Percentiles rank a stretch among this genome's conserved stretches.
These are phyloP conservation scores for Phytophthora crassamura DNA, from an alignment of 352 stramenopile genomes.

Conservation along the genomic window DNA sequence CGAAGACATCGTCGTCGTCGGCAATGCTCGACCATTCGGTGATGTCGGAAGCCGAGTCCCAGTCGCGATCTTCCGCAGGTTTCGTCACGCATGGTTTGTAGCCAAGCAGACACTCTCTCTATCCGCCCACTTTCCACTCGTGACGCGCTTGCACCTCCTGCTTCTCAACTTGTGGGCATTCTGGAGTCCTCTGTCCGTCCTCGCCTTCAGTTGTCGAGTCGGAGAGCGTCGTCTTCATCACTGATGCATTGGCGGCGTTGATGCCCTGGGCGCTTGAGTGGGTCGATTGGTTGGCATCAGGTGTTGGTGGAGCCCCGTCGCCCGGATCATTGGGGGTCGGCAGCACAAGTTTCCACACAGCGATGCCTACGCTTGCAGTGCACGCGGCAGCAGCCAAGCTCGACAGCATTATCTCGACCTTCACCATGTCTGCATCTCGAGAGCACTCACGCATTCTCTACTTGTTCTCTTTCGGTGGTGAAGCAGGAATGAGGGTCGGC, in stretches of 20 bases:
- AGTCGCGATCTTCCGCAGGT: background rate
- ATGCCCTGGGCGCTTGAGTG: too few relatives aligned
- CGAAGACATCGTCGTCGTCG: conserved; percentile 7
- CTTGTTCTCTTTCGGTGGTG: background rate
- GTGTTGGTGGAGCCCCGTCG: conserved; percentile 7
- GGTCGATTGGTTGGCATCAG: too few relatives aligned
- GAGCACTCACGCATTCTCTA: background rate
- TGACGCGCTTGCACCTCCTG: background rate
- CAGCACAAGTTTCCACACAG: conserved; percentile 9
- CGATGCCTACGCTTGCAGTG: conserved; percentile 5
- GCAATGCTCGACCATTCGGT: conserved; percentile 18
- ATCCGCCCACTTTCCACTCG: conserved; percentile 2
- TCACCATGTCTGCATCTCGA: conserved; percentile 9
- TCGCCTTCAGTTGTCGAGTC: background rate
- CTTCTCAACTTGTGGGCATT: background rate
- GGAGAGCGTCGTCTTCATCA: too few relatives aligned
- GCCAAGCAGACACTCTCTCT: background rate
- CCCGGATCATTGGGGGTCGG: too few relatives aligned
- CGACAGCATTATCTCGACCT: conserved; percentile 10
- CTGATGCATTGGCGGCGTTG: too few relatives aligned
- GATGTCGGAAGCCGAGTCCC: conserved; percentile 6
- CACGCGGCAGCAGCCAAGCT: conserved; percentile 14
- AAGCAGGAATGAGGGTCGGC: background rate
- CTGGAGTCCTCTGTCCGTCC: background rate
- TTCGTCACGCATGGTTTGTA: background rate